A percentile compares a stretch with the other conserved stretches of the same genome.
These are phyloP conservation scores for Hapsidospora chrysogenum DNA, from an alignment of 495 filamentous ascomycete species.

Conservation along the genomic window DNA sequence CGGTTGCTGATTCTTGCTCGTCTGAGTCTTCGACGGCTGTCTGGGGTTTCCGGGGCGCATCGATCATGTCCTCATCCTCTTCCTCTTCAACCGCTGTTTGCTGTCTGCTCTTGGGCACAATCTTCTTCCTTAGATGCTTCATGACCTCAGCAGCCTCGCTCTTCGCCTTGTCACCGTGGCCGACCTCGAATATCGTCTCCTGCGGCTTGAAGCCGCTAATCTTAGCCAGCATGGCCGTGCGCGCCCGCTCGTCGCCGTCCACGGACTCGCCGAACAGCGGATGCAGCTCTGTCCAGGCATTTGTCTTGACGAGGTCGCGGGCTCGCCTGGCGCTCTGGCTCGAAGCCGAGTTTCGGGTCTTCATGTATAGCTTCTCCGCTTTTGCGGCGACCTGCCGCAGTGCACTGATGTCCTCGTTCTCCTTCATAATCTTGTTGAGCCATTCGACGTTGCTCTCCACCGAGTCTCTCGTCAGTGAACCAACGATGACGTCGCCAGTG, in stretches of 20 bases:
- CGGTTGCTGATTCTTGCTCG: slow-evolving; percentile 15
- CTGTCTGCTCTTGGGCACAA: slow-evolving; percentile 26
- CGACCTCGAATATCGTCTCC: slow-evolving; percentile 91
- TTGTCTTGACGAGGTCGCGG: slow-evolving; percentile 51
- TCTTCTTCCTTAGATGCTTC: slow-evolving; percentile 45
- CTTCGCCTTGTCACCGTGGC: slow-evolving; percentile 45
- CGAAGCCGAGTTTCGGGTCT: slow-evolving; percentile 77
- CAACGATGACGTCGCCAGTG: slow-evolving; percentile 65
- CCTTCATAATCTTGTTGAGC: slow-evolving; percentile 56
- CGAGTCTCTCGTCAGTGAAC: slow-evolving; percentile 47
- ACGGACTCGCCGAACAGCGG: slow-evolving; percentile 56
- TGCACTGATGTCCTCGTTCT: slow-evolving; percentile 52
- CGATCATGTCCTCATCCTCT: slow-evolving; percentile 17
- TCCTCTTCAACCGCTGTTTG: slow-evolving; percentile 13
- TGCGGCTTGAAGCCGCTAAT: slow-evolving; percentile 74
- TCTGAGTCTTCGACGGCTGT: slow-evolving; percentile 7
- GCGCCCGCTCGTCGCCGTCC: slow-evolving; percentile 45
- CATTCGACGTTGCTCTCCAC: slow-evolving; percentile 63
- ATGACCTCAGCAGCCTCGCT: slow-evolving; percentile 68
- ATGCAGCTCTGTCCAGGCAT: slow-evolving; percentile 54
- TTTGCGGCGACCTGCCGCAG: slow-evolving; percentile 62
- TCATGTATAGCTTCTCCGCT: slow-evolving; percentile 82
- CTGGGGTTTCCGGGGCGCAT: slow-evolving; percentile 5
- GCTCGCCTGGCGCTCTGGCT: slow-evolving; percentile 72
- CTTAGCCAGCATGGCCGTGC: slow-evolving; percentile 68